Base-by-base conservation (phyloP, 768 basidiomycete genomes). In the Tulasnella sp. region DNA sequence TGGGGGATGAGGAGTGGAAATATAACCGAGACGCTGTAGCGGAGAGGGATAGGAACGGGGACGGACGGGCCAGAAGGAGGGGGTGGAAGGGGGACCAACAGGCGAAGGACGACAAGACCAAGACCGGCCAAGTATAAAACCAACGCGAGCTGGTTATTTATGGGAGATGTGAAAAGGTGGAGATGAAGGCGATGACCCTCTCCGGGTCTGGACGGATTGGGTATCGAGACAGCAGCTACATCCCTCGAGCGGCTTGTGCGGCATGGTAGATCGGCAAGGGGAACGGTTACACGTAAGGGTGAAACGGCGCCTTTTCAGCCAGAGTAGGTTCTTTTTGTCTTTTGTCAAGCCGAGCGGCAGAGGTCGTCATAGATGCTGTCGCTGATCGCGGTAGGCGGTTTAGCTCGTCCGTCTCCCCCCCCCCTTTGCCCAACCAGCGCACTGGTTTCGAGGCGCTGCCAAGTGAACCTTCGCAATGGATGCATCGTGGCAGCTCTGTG, bases 261-360 rank as follows among this genome's bases (percentile, higher is more conserved):
- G 61, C 61, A 67, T 32, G 32, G 20, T 13, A 67, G 61, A 67
- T 67, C 61, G 61, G 61, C 61, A 67, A 32, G 32, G 10, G 61
- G 2, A 67, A 67, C n/a, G 26, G n/a, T 67, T 67, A 26, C 61
- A 67, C 61, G 61, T 67, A 67, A 67, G 61, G 61, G 61, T 67
- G 26, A n/a, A 67, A 67, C 61, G 20, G 61, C 61, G 61, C 61
- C 61, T 67, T 67, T 67, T 67, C 61, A 67, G 61, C 61, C 61
- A 26, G 3, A 5, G n/a, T n/a, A 6, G 15, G n/a, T 67, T 67
- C 61, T 32, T 67, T 67, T 67, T 32, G 32, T 26, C 61, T 67
- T 51, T 51, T n/a, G 61, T 67, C 26, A 67, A 67, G 26, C 48
- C 48, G 48, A 51, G 9, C 48, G 48, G 61, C 32, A 26, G 61